phyloP scores from a whole-genome alignment of 495 filamentous ascomycete genomes.

The Thermochaetoides thermophila region DNA sequence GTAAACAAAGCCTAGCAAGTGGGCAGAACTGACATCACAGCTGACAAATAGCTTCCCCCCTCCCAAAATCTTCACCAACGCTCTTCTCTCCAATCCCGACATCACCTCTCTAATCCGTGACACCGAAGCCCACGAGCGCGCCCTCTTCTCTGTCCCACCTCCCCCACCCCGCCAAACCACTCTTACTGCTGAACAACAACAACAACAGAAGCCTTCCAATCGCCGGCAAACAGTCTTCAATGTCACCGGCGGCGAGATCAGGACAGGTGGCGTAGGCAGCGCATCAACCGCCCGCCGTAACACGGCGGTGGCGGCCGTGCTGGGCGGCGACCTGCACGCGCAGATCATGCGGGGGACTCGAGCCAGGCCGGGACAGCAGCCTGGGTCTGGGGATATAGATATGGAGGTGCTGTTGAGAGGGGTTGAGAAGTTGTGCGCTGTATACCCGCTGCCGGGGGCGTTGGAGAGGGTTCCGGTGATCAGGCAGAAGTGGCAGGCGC shows the following conservation, averaged over 20 bases:
- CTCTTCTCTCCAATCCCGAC: slow-evolving; percentile 71
- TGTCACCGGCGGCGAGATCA: slow-evolving; percentile 39
- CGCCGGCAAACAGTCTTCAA: slow-evolving; percentile 42
- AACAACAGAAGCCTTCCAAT: too few relatives aligned
- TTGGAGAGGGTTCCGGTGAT: slow-evolving; percentile 58
- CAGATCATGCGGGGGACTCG: slow-evolving; percentile 43
- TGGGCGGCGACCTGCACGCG: slow-evolving; percentile 77
- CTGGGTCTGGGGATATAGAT: slow-evolving; percentile 55
- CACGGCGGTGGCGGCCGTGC: slow-evolving; percentile 77
- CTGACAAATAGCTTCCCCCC: slow-evolving; percentile 53
- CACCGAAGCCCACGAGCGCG: slow-evolving; percentile 88
- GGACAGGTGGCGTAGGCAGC: slow-evolving; percentile 28
- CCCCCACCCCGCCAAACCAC: slow-evolving; percentile 31
- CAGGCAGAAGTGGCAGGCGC: slow-evolving; percentile 54
- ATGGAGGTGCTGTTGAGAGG: slow-evolving; percentile 74
- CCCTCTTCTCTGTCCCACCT: slow-evolving; percentile 79
- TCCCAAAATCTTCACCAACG: slow-evolving; percentile 93
- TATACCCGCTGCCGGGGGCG: slow-evolving; percentile 80
- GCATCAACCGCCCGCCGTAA: slow-evolving; percentile 36
- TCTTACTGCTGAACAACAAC: slow-evolving; percentile 21
- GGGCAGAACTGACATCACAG: too few relatives aligned
- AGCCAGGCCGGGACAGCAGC: too few relatives aligned
- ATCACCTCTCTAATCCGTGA: slow-evolving; percentile 92
- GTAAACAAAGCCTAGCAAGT: slow-evolving; percentile 2
- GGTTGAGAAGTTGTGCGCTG: slow-evolving; percentile 77